A percentile compares a stretch with the other conserved stretches of the same genome.
Evolutionary conservation across 495 filamentous ascomycete species (phyloP).

Genomic region (Aspergillus ostianus): DNA sequence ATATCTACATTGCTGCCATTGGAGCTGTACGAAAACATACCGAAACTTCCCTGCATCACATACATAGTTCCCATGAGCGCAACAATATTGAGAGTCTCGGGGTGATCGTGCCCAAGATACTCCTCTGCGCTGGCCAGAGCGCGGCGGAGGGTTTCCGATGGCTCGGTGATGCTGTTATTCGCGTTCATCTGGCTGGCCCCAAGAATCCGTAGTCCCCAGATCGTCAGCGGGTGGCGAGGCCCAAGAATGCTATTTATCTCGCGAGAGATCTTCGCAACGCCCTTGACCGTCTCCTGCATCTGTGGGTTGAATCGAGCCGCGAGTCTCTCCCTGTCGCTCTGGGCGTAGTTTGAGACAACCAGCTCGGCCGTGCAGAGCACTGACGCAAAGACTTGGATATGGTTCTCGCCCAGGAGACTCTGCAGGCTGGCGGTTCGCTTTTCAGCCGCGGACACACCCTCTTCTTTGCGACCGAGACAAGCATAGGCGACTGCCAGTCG

Average conservation of each 20-base stretch:
- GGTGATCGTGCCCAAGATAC: conserved; percentile 27
- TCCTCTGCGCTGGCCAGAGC: conserved; percentile 37
- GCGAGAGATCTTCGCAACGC: conserved; percentile 16
- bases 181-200: conserved; percentile 24
- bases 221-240: conserved; percentile 24
- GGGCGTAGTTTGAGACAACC: conserved; percentile 21
- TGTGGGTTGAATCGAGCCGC: conserved; percentile 19
- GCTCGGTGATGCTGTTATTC: conserved; percentile 15
- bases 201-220: conserved; percentile 28
- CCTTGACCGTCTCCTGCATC: conserved; percentile 17
- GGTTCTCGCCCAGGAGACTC: conserved; percentile 31
- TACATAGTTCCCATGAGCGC: conserved; percentile 36
- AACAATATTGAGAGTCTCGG: conserved; percentile 31
- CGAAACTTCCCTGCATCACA: conserved; percentile 17
- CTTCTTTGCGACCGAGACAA: conserved; percentile 22
- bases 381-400: conserved; percentile 27
- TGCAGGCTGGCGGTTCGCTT: conserved; percentile 25
- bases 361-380: conserved; percentile 29
- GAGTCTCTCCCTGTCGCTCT: conserved; percentile 2
- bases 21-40: background rate
- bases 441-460: conserved; percentile 27
- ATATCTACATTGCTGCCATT: conserved; percentile 20
- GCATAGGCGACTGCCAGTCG: conserved; percentile 31
- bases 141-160: conserved; percentile 36
- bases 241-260: conserved; percentile 26